These are phyloP conservation scores for Flaveria linearis DNA, from an alignment of 129 eudicot species.

Conservation along the genomic window DNA sequence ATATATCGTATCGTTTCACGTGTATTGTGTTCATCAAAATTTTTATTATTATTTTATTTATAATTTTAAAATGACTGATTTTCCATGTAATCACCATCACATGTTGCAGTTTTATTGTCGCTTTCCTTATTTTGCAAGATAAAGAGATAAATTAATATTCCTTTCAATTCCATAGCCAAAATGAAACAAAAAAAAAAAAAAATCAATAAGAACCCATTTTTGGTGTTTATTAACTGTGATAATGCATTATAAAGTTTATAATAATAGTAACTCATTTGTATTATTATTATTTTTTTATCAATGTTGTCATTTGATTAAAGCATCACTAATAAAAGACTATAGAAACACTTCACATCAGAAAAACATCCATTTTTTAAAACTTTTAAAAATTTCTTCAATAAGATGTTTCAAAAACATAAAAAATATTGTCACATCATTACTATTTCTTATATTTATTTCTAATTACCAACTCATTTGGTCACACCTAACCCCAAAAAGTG, in stretches of 20 bases:
- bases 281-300: no score
- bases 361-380: no score
- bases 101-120: conserved; percentile 42
- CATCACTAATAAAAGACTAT: no score
- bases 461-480: no score
- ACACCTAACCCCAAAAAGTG: no score
- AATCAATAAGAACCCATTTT: neutral
- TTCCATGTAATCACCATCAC: conserved; percentile 40
- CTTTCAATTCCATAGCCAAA: neutral
- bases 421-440: no score
- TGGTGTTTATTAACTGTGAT: neutral
- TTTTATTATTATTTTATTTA: neutral
- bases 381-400: no score
- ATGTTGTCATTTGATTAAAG: no score
- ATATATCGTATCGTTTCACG: conserved; percentile 27
- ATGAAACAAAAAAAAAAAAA: neutral
- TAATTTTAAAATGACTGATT: conserved; percentile 14
- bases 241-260: neutral
- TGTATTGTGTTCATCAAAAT: conserved; percentile 5
- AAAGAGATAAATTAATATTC: neutral
- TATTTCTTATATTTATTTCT: no score
- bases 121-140: conserved; percentile 36
- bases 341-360: no score
- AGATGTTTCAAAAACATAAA: no score
- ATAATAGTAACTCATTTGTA: no score